phyloP scores from a whole-genome alignment of 2,329 filamentous ascomycete genomes.

The Cadophora sp. region DNA sequence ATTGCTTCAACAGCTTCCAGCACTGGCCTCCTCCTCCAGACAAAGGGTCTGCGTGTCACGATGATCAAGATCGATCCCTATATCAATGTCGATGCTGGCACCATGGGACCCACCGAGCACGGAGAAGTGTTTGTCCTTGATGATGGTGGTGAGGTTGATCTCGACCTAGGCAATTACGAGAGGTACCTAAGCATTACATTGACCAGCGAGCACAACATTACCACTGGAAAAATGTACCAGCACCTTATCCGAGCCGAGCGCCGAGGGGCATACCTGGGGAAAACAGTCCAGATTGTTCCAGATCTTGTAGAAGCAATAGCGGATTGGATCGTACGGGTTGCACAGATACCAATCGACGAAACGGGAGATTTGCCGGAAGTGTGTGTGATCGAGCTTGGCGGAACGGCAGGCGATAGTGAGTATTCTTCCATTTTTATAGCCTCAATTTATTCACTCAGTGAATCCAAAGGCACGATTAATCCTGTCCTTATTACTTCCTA shows the following conservation, averaged over 20 bases:
- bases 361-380: conserved; percentile 84
- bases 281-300: conserved; percentile 89
- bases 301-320: conserved; percentile 92
- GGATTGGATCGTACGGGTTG: conserved; percentile 89
- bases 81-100: conserved; percentile 77
- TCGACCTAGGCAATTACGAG: conserved; percentile 80
- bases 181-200: conserved; percentile 83
- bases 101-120: conserved; percentile 71
- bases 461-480: too few relatives aligned
- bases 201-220: conserved; percentile 91
- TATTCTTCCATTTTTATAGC: too few relatives aligned
- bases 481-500: too few relatives aligned
- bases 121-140: conserved; percentile 90
- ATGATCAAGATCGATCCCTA: conserved; percentile 77
- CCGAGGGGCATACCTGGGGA: conserved; percentile 76
- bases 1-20: too few relatives aligned
- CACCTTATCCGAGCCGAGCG: conserved; percentile 75
- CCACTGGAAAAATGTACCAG: conserved; percentile 94
- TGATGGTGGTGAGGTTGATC: conserved; percentile 79
- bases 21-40: conserved; percentile 79
- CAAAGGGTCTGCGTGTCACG: conserved; percentile 77
- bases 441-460: too few relatives aligned
- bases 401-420: conserved; percentile 83
- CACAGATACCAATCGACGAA: conserved; percentile 85
- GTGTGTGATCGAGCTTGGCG: conserved; percentile 81